Conservation (phyloP, 164 flowering plant species). For the Houttuynia cordata region DNA sequence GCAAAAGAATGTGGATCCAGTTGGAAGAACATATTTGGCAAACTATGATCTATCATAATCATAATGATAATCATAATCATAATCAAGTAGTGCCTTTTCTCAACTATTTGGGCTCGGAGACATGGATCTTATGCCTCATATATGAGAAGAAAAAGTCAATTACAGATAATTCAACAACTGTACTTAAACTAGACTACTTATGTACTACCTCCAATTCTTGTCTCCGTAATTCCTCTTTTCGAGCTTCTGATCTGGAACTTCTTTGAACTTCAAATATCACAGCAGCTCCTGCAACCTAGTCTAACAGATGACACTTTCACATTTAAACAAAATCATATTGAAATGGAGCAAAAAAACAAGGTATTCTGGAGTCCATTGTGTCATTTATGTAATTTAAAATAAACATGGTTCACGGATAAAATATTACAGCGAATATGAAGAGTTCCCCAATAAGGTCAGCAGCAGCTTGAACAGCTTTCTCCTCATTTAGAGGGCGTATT, state of each 20-base stretch:
- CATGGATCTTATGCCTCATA: neutral
- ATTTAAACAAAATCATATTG: neutral
- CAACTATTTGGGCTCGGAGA: no score
- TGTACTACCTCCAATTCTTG: constrained; percentile 43
- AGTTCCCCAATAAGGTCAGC: constrained; percentile 79
- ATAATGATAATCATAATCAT: no score
- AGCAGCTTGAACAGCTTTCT: constrained; percentile 91
- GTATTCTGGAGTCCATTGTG: no score
- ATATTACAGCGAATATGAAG: constrained; percentile 65
- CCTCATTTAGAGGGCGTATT: constrained; percentile 81
- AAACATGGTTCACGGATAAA: neutral
- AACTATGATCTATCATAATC: no score
- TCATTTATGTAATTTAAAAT: no score
- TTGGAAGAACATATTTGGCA: no score
- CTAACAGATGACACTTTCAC: neutral
- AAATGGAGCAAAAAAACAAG: neutral
- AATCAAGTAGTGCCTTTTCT: no score
- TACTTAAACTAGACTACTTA: neutral
- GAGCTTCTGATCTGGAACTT: constrained; percentile 64
- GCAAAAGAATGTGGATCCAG: no score
- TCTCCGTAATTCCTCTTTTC: constrained; percentile 57
- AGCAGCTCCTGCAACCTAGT: constrained; percentile 44
- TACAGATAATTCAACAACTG: no score
- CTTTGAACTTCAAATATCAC: constrained; percentile 69
- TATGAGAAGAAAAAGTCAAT: no score